A percentile compares a stretch with the other conserved stretches of the same genome.
Evolutionary conservation across 768 basidiomycete species (phyloP).

Genomic region (Termitomyces sp.): DNA sequence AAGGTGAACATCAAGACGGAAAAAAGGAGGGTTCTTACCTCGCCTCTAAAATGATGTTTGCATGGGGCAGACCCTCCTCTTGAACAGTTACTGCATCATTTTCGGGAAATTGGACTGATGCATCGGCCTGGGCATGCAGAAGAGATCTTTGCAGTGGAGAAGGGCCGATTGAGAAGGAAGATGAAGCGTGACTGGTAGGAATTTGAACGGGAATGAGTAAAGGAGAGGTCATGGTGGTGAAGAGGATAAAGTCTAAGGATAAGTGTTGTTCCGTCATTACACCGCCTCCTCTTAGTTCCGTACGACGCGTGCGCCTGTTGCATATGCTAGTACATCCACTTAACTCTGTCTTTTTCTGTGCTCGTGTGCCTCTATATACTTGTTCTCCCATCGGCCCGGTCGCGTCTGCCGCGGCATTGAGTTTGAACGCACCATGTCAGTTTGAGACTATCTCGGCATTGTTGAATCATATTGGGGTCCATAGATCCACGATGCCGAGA

Average conservation of each 20-base stretch:
- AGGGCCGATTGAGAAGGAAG: constrained; percentile 16
- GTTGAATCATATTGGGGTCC: too few relatives aligned
- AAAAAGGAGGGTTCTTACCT: constrained; percentile 51
- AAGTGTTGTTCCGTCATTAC: not conserved
- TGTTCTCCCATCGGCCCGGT: constrained; percentile 2
- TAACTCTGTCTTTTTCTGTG: not conserved
- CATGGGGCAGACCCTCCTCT: constrained; percentile 62
- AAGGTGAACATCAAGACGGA: constrained; percentile 20
- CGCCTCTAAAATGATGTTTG: constrained; percentile 52
- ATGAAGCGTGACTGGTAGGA: constrained; percentile 11
- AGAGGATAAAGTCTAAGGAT: not conserved
- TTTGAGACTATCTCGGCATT: too few relatives aligned
- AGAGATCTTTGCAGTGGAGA: constrained; percentile 21
- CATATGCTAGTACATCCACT: too few relatives aligned
- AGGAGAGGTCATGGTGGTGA: constrained; percentile 15
- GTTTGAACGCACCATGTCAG: too few relatives aligned
- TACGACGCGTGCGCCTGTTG: not conserved
- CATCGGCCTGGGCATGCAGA: constrained; percentile 28
- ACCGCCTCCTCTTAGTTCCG: too few relatives aligned
- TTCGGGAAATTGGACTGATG: constrained; percentile 33
- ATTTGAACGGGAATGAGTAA: constrained; percentile 6
- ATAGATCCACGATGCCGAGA: too few relatives aligned
- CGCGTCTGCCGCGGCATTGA: not conserved
- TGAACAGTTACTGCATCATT: constrained; percentile 38
- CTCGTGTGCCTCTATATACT: constrained; percentile 12